Conservation (phyloP, 352 stramenopile genomes). For the Blastocystis sp. region DNA sequence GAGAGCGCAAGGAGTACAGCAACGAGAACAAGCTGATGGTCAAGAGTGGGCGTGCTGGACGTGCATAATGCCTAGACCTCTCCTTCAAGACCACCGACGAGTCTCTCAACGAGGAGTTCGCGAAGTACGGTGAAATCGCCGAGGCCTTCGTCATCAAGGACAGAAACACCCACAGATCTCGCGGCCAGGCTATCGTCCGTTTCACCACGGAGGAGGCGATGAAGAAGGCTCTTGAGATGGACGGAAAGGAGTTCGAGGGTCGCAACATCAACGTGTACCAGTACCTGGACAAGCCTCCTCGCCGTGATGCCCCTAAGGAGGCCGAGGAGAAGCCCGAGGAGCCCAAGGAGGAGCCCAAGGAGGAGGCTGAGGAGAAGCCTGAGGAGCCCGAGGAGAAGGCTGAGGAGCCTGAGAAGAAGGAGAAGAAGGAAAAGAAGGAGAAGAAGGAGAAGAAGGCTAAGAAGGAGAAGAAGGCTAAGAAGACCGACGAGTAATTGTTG, state of each 20-base stretch:
- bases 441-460: slow-evolving; percentile 34
- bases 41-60: background rate
- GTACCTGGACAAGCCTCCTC: slow-evolving; percentile 34
- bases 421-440: slow-evolving; percentile 56
- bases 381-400: slow-evolving; percentile 37
- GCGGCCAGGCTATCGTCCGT: slow-evolving; percentile 34
- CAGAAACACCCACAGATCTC: background rate
- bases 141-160: slow-evolving; percentile 39
- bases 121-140: slow-evolving; percentile 33
- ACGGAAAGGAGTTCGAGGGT: slow-evolving; percentile 63
- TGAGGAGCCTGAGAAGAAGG: slow-evolving; percentile 65
- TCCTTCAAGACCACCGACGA: background rate
- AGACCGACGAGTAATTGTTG: background rate
- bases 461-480: background rate
- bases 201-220: slow-evolving; percentile 62
- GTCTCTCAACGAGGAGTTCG: slow-evolving; percentile 11
- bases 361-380: slow-evolving; percentile 17
- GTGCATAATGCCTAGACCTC: background rate
- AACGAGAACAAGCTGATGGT: slow-evolving; percentile 66
- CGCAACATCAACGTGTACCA: slow-evolving; percentile 43
- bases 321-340: background rate
- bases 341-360: slow-evolving; percentile 20
- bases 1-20: slow-evolving; percentile 32
- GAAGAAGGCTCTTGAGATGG: slow-evolving; percentile 64
- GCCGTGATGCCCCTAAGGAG: background rate